phyloP scores from a whole-genome alignment of 108 stramenopile genomes.

The Pelagomonas calceolata region DNA sequence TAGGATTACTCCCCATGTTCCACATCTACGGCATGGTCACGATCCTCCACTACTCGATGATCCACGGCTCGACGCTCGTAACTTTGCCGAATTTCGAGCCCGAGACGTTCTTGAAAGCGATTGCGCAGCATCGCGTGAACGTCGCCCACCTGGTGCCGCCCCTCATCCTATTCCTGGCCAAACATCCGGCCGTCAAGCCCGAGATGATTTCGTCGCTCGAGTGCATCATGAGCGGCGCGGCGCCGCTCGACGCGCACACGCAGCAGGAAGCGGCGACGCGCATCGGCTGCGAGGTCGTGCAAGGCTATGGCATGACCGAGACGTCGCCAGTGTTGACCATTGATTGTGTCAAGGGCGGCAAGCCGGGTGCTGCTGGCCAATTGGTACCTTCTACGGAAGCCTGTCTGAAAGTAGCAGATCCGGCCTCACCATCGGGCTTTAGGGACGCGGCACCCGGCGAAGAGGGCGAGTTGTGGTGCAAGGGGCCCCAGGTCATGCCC shows the following conservation, averaged over 20 bases:
- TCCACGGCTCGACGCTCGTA: conserved; percentile 56
- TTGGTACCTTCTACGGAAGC: not conserved
- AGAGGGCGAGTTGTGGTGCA: conserved; percentile 63
- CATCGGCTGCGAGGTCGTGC: conserved; percentile 51
- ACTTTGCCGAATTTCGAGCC: conserved; percentile 71
- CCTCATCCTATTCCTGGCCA: conserved; percentile 18
- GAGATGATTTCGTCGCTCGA: conserved; percentile 56
- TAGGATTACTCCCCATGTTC: conserved; percentile 64
- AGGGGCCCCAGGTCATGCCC: conserved; percentile 68
- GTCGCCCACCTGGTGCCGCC: conserved; percentile 83
- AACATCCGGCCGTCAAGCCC: conserved; percentile 55
- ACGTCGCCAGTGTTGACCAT: conserved; percentile 2
- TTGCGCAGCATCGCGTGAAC: conserved; percentile 53
- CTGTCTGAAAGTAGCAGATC: not conserved
- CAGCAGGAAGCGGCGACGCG: conserved; percentile 53
- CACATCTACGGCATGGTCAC: conserved; percentile 74
- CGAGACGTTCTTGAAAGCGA: conserved; percentile 51
- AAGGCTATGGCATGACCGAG: conserved; percentile 84
- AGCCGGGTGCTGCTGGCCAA: not conserved
- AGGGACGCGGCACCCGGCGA: not conserved
- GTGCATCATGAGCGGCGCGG: conserved; percentile 64
- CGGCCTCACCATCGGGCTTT: too few species aligned
- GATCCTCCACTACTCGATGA: conserved; percentile 45
- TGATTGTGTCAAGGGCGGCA: not conserved
- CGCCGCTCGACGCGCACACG: conserved; percentile 62